These are phyloP conservation scores for Naganishia sp. DNA, from an alignment of 1,284 basidiomycete genomes.

Conservation along the genomic window DNA sequence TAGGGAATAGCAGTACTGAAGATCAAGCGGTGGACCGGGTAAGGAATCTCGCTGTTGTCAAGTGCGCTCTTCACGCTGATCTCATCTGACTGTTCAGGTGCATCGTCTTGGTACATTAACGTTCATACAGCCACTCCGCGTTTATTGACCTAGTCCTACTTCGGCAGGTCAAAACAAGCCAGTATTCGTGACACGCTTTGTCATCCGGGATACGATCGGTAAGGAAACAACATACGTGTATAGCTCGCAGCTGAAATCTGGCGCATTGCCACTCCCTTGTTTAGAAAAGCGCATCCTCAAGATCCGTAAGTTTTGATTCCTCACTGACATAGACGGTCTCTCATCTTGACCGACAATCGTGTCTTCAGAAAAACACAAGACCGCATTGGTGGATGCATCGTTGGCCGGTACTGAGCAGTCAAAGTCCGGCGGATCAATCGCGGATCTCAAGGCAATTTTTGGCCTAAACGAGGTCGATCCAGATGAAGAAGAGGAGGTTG, in stretches of 20 bases:
- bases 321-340: background rate
- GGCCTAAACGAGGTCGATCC: slow-evolving; percentile 46
- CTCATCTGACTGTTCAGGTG: background rate
- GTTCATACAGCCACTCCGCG: too few relatives aligned
- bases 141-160: too few relatives aligned
- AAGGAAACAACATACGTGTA: slow-evolving; percentile 41
- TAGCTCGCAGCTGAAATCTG: too few relatives aligned
- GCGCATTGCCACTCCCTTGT: slow-evolving; percentile 20
- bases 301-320: slow-evolving; percentile 60
- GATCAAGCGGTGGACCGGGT: slow-evolving; percentile 69
- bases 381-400: slow-evolving; percentile 53
- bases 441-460: slow-evolving; percentile 55
- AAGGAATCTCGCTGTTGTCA: slow-evolving; percentile 41
- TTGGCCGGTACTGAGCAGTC: slow-evolving; percentile 42
- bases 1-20: slow-evolving; percentile 27
- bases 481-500: slow-evolving; percentile 25
- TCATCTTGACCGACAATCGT: background rate
- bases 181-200: slow-evolving; percentile 87
- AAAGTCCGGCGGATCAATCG: slow-evolving; percentile 45
- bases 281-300: slow-evolving; percentile 76
- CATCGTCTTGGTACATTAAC: slow-evolving; percentile 10
- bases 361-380: slow-evolving; percentile 50
- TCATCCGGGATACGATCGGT: slow-evolving; percentile 65
- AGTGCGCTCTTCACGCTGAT: background rate
- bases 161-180: slow-evolving; percentile 48